These are phyloP conservation scores for Rhizopus delemar DNA, from an alignment of 371 early-diverging fungal species.

Conservation along the genomic window DNA sequence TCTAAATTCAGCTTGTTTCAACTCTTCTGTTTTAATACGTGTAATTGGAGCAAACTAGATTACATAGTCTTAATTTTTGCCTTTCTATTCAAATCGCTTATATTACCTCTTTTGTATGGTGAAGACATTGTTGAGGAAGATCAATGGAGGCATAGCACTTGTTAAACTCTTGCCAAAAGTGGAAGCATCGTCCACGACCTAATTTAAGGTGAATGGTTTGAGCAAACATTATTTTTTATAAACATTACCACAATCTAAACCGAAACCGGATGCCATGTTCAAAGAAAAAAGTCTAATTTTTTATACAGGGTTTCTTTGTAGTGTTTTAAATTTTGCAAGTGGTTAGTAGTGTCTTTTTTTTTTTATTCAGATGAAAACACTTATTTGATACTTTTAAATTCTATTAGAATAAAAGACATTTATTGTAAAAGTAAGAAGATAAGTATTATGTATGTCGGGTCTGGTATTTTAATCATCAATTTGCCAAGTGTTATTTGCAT, in stretches of 20 bases:
- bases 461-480: conserved; percentile 37
- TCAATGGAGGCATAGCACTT: conserved; percentile 80
- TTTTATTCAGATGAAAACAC: too few relatives aligned
- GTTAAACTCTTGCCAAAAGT: conserved; percentile 84
- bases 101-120: conserved; percentile 78
- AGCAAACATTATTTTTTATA: not conserved
- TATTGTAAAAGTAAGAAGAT: too few relatives aligned
- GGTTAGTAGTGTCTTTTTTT: too few relatives aligned
- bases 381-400: too few relatives aligned
- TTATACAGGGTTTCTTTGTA: not conserved
- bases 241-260: conserved; percentile 49
- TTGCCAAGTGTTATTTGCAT: conserved; percentile 34
- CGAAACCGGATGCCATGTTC: conserved; percentile 52
- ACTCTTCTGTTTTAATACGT: conserved; percentile 60
- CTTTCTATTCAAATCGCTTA: too few relatives aligned
- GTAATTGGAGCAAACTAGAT: conserved; percentile 58
- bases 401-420: too few relatives aligned
- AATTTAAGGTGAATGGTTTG: not conserved
- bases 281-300: conserved; percentile 9
- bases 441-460: not conserved
- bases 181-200: conserved; percentile 84
- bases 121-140: conserved; percentile 74
- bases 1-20: conserved; percentile 62
- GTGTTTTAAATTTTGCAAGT: too few relatives aligned
- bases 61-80: too few relatives aligned